These are phyloP conservation scores for Trifolium fragiferum DNA, from an alignment of 306 rosid genomes.

Conservation along the genomic window DNA sequence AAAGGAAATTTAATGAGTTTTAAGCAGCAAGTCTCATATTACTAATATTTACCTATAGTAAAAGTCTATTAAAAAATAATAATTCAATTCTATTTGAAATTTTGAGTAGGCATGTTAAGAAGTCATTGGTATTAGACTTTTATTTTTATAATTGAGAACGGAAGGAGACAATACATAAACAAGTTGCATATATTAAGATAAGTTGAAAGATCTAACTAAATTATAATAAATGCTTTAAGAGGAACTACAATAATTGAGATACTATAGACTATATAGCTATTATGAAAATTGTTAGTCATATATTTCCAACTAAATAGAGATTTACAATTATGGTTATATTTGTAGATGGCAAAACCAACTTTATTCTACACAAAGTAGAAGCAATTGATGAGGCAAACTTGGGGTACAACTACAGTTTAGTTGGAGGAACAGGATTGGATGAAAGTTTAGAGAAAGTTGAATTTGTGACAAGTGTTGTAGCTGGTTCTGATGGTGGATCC, in stretches of 20 bases:
- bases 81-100: no score
- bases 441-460: constrained; percentile 40
- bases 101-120: not conserved
- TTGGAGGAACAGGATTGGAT: constrained; percentile 40
- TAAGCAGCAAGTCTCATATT: no score
- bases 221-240: no score
- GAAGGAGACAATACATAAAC: not conserved
- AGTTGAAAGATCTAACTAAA: no score
- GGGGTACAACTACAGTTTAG: constrained; percentile 35
- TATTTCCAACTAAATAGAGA: no score
- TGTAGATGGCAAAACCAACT: constrained; percentile 15
- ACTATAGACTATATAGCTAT: no score
- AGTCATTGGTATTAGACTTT: not conserved
- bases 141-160: not conserved
- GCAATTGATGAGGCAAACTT: constrained; percentile 35
- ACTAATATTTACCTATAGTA: no score
- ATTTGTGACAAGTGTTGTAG: constrained; percentile 22
- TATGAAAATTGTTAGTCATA: no score
- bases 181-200: not conserved
- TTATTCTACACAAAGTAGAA: constrained; percentile 37
- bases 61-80: no score
- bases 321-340: not conserved
- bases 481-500: constrained; percentile 47
- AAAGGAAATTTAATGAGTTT: not conserved
- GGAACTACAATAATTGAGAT: no score